These are phyloP conservation scores for Bremia lactucae DNA, from an alignment of 352 stramenopile species.

Conservation along the genomic window DNA sequence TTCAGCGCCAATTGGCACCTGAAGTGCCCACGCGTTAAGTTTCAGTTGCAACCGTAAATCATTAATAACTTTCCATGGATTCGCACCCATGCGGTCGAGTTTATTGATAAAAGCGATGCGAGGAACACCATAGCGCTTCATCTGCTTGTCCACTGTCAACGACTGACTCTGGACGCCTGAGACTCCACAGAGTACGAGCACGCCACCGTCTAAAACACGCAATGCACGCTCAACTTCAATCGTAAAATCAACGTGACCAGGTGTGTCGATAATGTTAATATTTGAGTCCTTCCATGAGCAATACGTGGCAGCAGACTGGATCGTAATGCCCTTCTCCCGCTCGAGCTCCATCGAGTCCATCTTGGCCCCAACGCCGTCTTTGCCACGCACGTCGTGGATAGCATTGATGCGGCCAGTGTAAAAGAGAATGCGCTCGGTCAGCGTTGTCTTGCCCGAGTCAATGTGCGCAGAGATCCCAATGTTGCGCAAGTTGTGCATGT, in stretches of 20 bases:
- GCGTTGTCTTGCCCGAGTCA: constrained; percentile 97
- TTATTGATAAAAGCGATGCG: constrained; percentile 99
- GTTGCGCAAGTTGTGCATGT: constrained; percentile 86
- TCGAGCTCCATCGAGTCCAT: constrained; percentile 99
- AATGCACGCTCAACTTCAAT: constrained; percentile 97
- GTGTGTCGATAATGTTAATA: constrained; percentile 99
- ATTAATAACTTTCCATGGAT: constrained; percentile 91
- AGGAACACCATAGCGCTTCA: constrained; percentile 99
- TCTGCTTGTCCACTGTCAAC: constrained; percentile 98
- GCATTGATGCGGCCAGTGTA: constrained; percentile 97
- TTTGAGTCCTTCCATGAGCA: constrained; percentile 92
- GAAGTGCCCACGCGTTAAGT: constrained; percentile 92
- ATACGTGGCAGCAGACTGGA: constrained; percentile 98
- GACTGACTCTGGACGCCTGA: constrained; percentile 96
- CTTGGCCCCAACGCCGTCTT: constrained; percentile 97
- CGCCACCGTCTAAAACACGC: constrained; percentile 95
- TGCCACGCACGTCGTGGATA: constrained; percentile 93
- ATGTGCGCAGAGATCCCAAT: constrained; percentile 96
- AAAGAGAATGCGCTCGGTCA: constrained; percentile 99
- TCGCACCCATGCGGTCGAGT: constrained; percentile 94
- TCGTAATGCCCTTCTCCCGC: constrained; percentile 99
- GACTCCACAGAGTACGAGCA: constrained; percentile 89
- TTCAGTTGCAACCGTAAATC: constrained; percentile 94
- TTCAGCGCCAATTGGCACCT: constrained; percentile 97
- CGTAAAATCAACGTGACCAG: constrained; percentile 99